Percentiles rank a stretch among this genome's conserved stretches.
Evolutionary conservation across 2,329 filamentous ascomycete species (phyloP).

Genomic region (Fusarium piperis): DNA sequence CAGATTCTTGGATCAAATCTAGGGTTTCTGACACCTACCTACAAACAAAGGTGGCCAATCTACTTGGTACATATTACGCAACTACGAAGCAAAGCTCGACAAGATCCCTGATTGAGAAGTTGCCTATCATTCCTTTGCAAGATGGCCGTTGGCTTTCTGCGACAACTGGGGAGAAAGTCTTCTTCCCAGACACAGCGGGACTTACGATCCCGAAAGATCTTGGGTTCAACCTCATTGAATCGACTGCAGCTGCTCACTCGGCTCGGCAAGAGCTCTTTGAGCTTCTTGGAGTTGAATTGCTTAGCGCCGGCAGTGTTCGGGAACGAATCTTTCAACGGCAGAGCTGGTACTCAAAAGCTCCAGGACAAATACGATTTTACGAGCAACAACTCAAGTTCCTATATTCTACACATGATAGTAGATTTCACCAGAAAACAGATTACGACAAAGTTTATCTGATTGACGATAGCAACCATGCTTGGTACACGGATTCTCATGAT

Average conservation of each 20-base stretch:
- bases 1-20: neutral
- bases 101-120: neutral
- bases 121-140: neutral
- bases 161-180: neutral
- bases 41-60: neutral
- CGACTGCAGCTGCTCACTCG: accelerated
- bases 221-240: neutral
- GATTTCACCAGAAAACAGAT: too few species aligned
- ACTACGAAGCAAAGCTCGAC: accelerated
- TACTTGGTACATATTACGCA: neutral
- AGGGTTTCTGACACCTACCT: too few species aligned
- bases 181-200: neutral
- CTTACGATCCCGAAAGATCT: neutral
- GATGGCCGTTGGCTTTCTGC: neutral
- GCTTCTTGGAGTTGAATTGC: accelerated
- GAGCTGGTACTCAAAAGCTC: neutral
- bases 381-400: neutral
- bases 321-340: neutral
- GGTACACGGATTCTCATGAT: too few species aligned
- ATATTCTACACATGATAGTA: neutral
- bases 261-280: neutral
- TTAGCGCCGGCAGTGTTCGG: accelerated
- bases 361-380: neutral
- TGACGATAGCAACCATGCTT: too few species aligned
- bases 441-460: too few species aligned